phyloP scores from a whole-genome alignment of 106 monocot genomes.

The Dendrobium nobile region DNA sequence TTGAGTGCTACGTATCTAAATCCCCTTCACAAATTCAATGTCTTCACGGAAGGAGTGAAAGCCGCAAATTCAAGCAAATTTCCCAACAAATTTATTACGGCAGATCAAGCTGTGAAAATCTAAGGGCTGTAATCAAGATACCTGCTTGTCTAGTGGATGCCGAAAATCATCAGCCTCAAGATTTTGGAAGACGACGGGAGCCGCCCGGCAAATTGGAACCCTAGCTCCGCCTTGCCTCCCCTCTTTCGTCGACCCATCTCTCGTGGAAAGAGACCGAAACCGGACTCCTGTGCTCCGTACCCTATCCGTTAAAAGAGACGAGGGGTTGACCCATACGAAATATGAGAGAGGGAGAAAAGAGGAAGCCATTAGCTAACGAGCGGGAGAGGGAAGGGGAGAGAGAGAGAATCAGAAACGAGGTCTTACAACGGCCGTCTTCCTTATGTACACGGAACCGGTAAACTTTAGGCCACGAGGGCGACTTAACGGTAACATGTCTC shows the following conservation, averaged over 20 bases:
- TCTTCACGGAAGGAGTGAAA: background rate
- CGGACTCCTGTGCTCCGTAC: background rate
- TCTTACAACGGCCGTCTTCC: background rate
- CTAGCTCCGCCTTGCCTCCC: background rate
- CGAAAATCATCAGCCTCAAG: constrained; percentile 97
- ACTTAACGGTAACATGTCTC: too few relatives aligned
- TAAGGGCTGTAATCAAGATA: constrained; percentile 2
- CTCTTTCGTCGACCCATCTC: background rate
- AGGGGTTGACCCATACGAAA: constrained; percentile 2
- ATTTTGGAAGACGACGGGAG: constrained; percentile 40
- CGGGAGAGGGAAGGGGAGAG: too few relatives aligned
- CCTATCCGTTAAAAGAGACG: background rate
- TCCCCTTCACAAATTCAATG: background rate
- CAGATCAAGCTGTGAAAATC: background rate
- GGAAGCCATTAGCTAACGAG: constrained; percentile 9
- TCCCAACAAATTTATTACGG: too few relatives aligned
- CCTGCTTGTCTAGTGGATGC: constrained; percentile 95
- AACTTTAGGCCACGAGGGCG: background rate
- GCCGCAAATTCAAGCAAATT: too few relatives aligned
- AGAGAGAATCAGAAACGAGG: background rate
- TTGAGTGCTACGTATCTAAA: too few relatives aligned
- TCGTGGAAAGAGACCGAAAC: constrained; percentile 6
- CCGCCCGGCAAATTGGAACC: constrained; percentile 12
- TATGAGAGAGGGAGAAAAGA: constrained; percentile 8
- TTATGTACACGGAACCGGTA: background rate